Conservation (phyloP, 2,329 filamentous ascomycete genomes). For the Amylocarpus encephaloides region DNA sequence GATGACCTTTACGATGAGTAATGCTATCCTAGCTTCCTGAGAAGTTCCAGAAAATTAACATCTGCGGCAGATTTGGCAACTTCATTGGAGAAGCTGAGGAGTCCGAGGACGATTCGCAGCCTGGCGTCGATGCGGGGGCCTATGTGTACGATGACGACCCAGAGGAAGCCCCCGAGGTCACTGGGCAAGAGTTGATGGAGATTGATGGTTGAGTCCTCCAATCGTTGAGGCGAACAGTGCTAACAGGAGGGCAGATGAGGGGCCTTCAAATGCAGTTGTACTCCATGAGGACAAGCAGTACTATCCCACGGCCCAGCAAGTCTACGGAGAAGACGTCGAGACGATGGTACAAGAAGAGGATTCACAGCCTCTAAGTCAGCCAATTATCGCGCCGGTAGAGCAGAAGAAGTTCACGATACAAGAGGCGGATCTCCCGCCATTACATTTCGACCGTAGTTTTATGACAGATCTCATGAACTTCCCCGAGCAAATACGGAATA, state of each 20-base stretch:
- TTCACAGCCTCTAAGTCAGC: conserved; percentile 83
- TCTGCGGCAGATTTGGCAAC: conserved; percentile 73
- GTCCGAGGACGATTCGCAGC: conserved; percentile 80
- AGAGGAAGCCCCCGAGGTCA: conserved; percentile 53
- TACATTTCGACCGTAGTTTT: conserved; percentile 82
- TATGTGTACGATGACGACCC: conserved; percentile 73
- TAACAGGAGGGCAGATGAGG: conserved; percentile 52
- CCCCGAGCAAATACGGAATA: conserved; percentile 87
- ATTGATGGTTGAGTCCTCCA: conserved; percentile 60
- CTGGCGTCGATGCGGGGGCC: conserved; percentile 65
- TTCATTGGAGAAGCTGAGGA: conserved; percentile 92
- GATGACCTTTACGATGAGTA: conserved; percentile 98
- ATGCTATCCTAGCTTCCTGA: conserved; percentile 22
- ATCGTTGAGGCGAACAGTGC: conserved; percentile 11
- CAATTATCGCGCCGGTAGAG: conserved; percentile 88
- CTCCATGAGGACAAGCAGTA: conserved; percentile 99
- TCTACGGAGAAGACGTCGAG: conserved; percentile 92
- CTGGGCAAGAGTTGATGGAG: conserved; percentile 87
- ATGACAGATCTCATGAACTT: conserved; percentile 96
- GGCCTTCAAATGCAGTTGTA: conserved; percentile 92
- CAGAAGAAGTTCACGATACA: conserved; percentile 95
- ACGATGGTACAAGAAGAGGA: conserved; percentile 96
- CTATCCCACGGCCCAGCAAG: conserved; percentile 94
- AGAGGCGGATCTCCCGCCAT: conserved; percentile 82
- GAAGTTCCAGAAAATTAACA: conserved; percentile 16